Conservation (phyloP, 306 rosid species). For the Trifolium pratense region DNA sequence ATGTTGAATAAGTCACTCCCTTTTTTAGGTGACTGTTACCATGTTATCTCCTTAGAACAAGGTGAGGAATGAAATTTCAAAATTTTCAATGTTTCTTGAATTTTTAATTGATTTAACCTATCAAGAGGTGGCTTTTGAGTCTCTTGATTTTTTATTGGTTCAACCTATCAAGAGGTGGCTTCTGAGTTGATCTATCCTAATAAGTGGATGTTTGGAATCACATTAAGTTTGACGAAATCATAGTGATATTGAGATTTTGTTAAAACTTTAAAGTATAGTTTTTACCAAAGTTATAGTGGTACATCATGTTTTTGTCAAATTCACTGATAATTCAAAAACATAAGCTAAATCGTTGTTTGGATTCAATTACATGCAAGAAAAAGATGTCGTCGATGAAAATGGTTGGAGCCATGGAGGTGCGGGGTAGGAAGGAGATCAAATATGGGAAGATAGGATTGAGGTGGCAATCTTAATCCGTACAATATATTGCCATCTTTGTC, state of each 20-base stretch:
- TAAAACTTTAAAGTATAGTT: neutral
- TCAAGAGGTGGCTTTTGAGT: neutral
- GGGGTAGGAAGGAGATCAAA: no score
- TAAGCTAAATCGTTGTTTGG: no score
- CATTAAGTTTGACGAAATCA: neutral
- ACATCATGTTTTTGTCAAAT: neutral
- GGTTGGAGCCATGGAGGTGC: neutral
- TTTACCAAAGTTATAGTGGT: no score
- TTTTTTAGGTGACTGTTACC: conserved; percentile 11
- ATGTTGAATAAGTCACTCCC: conserved; percentile 47
- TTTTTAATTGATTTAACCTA: neutral
- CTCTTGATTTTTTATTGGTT: neutral
- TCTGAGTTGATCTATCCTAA: neutral
- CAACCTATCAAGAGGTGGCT: conserved; percentile 4
- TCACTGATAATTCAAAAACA: neutral
- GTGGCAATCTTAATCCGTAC: no score
- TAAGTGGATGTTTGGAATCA: neutral
- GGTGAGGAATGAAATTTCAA: conserved; percentile 27
- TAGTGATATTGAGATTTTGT: neutral
- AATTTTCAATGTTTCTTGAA: neutral
- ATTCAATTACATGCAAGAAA: neutral
- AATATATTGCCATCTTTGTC: no score
- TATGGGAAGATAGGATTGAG: no score
- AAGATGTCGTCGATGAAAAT: neutral
- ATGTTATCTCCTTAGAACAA: conserved; percentile 33